Evolutionary conservation across 2,329 filamentous ascomycete genomes (phyloP), one percentile per base, ranked within the genome.

Genomic region (Nigrospora oryzae): DNA sequence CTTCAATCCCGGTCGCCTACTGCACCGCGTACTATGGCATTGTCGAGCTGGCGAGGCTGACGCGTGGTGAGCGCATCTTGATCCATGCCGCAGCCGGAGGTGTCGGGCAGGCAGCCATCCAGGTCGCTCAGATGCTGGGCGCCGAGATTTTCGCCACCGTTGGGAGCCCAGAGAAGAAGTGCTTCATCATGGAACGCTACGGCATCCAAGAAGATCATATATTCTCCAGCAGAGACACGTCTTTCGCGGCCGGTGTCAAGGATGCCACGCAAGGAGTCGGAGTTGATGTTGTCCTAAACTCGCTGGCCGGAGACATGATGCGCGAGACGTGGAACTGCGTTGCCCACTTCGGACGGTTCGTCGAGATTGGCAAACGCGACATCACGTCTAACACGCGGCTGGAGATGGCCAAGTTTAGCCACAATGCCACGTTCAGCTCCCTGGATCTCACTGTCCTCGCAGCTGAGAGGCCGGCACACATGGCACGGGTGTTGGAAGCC

Each of bases 361-460:
- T 61, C 5, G 54, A 61, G 45, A 54, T 62, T 45, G 51, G 57
- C 4, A 50, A 51, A 12, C 51, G 50, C 6, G 54, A 59, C 35
- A 44, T 48, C n/a, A 52, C 45, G 39, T 45, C 51, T 12, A 56
- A 51, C 45, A 65, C 61, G 2, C 58, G 66, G 2, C 56, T 78
- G 0, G 70, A 75, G 37, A 70, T 77, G 64, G 52, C 63, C 16
- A 66, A 66, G 16, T 68, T 73, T 40, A 67, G 71, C 23, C 62
- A 60, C 47, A 74, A 73, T 48, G 63, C 64, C 30, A 69, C 65
- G 31, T 73, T 71, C 50, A 62, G 65, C 47, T 67, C 70, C 0
- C 63, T 74, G 1, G 69, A 75, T 46, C 54, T 73, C 37, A 64
- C 70, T 32, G 57, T 65, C 2, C 51, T 78, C 5, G 62, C 68